phyloP scores from a whole-genome alignment of 257 asterid genomes.

The Solanum acaule region DNA sequence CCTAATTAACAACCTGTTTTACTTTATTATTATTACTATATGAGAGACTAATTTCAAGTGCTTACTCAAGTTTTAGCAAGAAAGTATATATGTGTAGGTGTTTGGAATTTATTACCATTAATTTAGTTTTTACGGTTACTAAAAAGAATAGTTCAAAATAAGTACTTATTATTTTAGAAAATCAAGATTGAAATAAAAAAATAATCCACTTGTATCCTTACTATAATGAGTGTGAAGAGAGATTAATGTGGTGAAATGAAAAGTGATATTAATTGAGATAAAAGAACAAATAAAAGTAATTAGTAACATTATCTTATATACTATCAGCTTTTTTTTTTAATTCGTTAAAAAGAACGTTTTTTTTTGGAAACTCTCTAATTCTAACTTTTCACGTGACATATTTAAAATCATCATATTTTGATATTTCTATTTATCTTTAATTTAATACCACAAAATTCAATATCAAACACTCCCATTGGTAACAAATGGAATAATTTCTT shows the following conservation, averaged over 20 bases:
- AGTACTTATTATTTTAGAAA: not conserved
- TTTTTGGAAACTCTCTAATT: not conserved
- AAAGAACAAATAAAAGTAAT: not conserved
- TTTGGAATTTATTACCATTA: not conserved
- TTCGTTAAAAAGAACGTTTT: rapidly evolving
- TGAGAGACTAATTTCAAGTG: not conserved
- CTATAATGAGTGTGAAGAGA: not conserved
- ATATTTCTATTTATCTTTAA: rapidly evolving
- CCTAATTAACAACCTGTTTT: not conserved
- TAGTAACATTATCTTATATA: not conserved
- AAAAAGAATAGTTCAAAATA: not conserved
- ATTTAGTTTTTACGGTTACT: not conserved
- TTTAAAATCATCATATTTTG: not conserved
- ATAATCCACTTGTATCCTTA: not conserved
- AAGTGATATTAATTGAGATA: not conserved
- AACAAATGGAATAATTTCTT: not conserved
- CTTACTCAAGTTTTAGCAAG: not conserved
- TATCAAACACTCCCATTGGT: not conserved
- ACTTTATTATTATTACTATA: not conserved
- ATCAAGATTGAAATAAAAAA: not conserved
- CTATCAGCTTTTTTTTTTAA: not conserved
- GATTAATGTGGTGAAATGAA: not conserved
- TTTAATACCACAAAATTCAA: not conserved
- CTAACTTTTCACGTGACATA: rapidly evolving
- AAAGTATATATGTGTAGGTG: not conserved